Evolutionary conservation across 371 early-diverging fungal species (phyloP), one percentile per base, ranked within the genome.

Genomic region (Fennellomyces sp.): DNA sequence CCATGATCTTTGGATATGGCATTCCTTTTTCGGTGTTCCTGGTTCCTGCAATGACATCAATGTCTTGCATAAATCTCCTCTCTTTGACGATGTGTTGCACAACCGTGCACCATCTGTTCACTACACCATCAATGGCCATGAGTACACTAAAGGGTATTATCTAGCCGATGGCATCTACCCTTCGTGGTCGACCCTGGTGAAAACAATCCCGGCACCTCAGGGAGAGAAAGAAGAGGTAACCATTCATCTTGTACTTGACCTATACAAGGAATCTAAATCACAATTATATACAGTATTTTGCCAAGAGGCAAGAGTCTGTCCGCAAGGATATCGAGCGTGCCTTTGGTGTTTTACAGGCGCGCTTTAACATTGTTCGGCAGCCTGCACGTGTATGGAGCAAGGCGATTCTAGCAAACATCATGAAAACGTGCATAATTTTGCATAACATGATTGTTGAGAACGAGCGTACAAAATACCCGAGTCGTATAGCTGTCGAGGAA

Each of bases 371-470:
- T 19, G 17, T 50, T 12, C 7, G 31, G 4, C 13, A 29, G 12
- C 51, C 51, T 28, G 51, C 29, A 15, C 30, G 29, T 30, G 29
- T 17, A 0, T 50, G 29, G 29, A 15, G 10, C 2, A 17, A 15
- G 5, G 27, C 28, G 1, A 4, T 28, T 7, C 51, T 50, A 10
- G 7, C 17, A 10, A 28, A 31, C 28, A 31, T 50, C 7, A 50
- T 3, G 51, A 26, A 7, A 28, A 4, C 31, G 7, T 50, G 29
- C 29, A 50, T 50, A 10, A 50, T 50, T 31, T 2, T 50, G 15
- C 51, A 50, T 23, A 50, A 50, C 17, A 50, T 50, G 51, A 50
- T 50, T 15, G 31, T 50, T 17, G 51, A 50, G 17, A 5, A 50
- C 23, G 31, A 30, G 13, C 27, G 31, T 28, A 30, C 19, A 45